Base-by-base conservation (phyloP, 306 rosid species). In the Cicer chorassanicum region DNA sequence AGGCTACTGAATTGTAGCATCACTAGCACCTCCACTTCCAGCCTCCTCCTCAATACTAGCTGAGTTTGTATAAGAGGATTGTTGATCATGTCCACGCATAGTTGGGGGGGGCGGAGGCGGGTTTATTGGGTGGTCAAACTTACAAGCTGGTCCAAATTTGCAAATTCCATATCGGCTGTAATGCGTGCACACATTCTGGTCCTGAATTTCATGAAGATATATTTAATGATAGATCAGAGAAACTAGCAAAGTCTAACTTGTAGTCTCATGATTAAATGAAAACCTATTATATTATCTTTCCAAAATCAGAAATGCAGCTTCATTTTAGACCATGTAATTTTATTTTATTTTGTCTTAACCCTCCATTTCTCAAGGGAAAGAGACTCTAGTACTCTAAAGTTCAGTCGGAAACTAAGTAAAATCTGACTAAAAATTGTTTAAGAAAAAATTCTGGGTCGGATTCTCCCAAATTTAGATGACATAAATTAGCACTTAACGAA, bases 71-170 rank as follows among this genome's bases (percentile, higher is more conserved):
- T 71, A 83, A 21, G 86, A 64, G 40, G 78, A 71, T 72, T 79
- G 87, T 59, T 83, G 88, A 74, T 85, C 91, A 75, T 65, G 81
- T 77, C 78, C 87, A 7, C 85, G 14, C 62, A 69, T 69, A 36
- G 80, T 49, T 73, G 88, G 56, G 46, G 90, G 67, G 21, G 68
- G 19, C 39, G 81, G 70, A 65, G 65, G 24, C 39, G 81, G 70
- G 65, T 70, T 46, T 59, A 70, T 59, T 0, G 95, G 89, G 60
- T 93, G 98, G 65, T 91, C 92, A 63, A 63, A 93, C 89, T 74
- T 89, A 87, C 97, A 93, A 18, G 92, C 86, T 16, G 97, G 94
- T 76, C 98, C 97, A 9, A 75, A 93, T 80, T 91, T 94, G 89
- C 97, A 94, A 70, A 94, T 90, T 79, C 98, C 98, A 53, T 86